A percentile compares a stretch with the other conserved stretches of the same genome.
Conservation (phyloP, 2,329 filamentous ascomycete species). For the Penicillium concentricum region DNA sequence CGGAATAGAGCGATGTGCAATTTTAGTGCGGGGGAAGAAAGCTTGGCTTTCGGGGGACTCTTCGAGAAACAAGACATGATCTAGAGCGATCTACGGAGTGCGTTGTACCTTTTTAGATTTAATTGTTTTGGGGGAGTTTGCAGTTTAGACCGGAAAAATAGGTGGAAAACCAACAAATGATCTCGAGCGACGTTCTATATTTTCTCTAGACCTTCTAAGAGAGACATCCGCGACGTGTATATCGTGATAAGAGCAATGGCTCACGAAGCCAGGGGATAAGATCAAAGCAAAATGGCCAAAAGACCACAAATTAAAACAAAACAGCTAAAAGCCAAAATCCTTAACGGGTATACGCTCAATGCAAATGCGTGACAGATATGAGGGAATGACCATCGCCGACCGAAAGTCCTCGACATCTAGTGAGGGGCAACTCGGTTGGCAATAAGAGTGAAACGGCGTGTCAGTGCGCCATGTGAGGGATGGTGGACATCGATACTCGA, state of each 20-base stretch:
- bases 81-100: not conserved
- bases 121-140: not conserved
- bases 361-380: slow-evolving; percentile 17
- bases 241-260: not conserved
- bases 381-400: not conserved
- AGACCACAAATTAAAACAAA: slow-evolving; percentile 6
- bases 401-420: not conserved
- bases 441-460: not conserved
- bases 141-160: too few species aligned
- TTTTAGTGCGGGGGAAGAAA: slow-evolving; percentile 10
- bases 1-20: slow-evolving; percentile 7
- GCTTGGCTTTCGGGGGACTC: slow-evolving; percentile 13
- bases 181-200: not conserved
- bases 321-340: slow-evolving; percentile 1
- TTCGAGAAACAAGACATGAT: not conserved
- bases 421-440: not conserved
- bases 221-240: not conserved
- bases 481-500: not conserved
- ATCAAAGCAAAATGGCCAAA: not conserved
- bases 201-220: slow-evolving; percentile 4
- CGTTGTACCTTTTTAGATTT: not conserved
- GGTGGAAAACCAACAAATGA: not conserved
- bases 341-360: slow-evolving; percentile 34
- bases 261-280: not conserved
- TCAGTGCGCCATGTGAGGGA: not conserved